These are phyloP conservation scores for Beauveria sp. DNA, from an alignment of 2,329 filamentous ascomycete genomes.

Conservation along the genomic window DNA sequence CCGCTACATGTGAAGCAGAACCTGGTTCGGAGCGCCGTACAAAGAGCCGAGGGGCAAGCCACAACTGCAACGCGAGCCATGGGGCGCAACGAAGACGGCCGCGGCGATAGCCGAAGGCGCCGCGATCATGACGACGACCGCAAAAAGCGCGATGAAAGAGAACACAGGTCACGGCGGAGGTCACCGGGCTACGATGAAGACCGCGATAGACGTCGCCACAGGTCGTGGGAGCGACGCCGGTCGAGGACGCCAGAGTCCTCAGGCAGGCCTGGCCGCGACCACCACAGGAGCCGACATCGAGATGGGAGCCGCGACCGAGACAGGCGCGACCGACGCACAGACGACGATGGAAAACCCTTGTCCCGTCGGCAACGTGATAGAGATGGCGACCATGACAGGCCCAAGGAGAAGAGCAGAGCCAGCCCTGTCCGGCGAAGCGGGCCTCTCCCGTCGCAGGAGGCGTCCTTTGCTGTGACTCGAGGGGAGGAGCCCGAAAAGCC, in stretches of 20 bases:
- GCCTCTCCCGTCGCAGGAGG: slow-evolving; percentile 52
- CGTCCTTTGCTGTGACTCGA: slow-evolving; percentile 49
- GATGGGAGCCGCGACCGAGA: slow-evolving; percentile 17
- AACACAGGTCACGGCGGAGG: slow-evolving; percentile 3
- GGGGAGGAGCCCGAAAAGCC: slow-evolving; percentile 41
- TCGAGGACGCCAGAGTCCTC: slow-evolving; percentile 9
- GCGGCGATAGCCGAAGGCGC: slow-evolving; percentile 2
- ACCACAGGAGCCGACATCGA: slow-evolving; percentile 19
- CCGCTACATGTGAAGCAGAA: neutral
- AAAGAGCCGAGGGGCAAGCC: neutral
- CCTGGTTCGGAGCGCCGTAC: neutral
- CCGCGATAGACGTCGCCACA: slow-evolving; percentile 1
- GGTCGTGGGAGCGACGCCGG: slow-evolving; percentile 9
- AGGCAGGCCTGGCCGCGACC: slow-evolving; percentile 11
- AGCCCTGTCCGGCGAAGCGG: slow-evolving; percentile 29
- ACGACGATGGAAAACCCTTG: neutral
- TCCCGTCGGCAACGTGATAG: neutral
- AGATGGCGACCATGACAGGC: slow-evolving; percentile 11
- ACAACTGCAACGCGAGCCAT: neutral
- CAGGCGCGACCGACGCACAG: slow-evolving; percentile 1
- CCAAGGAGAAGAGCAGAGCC: slow-evolving; percentile 17
- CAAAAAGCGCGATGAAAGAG: neutral
- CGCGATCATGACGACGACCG: neutral
- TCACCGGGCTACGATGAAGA: slow-evolving; percentile 10
- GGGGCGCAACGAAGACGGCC: slow-evolving; percentile 1